Base-by-base conservation (phyloP, 306 rosid species). In the Pachyrhizus erosus region DNA sequence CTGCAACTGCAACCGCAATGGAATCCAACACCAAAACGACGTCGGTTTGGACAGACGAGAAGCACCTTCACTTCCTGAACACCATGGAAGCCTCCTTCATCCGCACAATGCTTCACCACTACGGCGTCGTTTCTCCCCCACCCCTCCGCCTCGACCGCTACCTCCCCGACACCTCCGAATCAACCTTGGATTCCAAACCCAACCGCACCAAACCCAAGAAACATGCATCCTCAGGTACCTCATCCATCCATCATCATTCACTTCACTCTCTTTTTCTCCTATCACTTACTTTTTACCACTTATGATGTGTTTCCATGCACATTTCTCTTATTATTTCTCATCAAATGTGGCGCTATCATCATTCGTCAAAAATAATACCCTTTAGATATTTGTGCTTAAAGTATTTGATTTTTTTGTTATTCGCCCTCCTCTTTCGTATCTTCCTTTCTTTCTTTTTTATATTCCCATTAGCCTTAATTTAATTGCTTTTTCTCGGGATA, bases 41-140 rank as follows among this genome's bases (percentile, higher is more conserved):
- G 80, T 21, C 85, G 45, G 51, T 57, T 58, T 93, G 98, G 98
- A 94, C 98, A 1, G 76, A 94, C 42, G 95, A 94, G 89, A 92
- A 88, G 85, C 98, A 94, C 83, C 2, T 86, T 37, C 79, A 58
- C 54, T 94, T 82, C 89, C 86, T 94, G 27, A 91, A 84, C 84
- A 67, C 84, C 84, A 87, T 94, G 78, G 98, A 94, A 86, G 87
- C 92, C 18, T 92, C 95, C 33, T 94, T 94, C 60, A 95, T 94
- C 67, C 87, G 83, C 26, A 60, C 92, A 84, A 92, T 94, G 93
- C 43, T 92, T 15, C 75, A 78, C 55, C 86, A 67, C 29, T 84
- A 80, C 60, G 13, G 5, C 4, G 65, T 74, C 5, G 57, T 74
- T 14, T 49, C 52, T 8, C 39, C 33, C 78, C 18, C 21, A 33